A percentile compares a stretch with the other conserved stretches of the same genome.
phyloP scores from a whole-genome alignment of 129 eudicot species.

The Flaveria linearis region DNA sequence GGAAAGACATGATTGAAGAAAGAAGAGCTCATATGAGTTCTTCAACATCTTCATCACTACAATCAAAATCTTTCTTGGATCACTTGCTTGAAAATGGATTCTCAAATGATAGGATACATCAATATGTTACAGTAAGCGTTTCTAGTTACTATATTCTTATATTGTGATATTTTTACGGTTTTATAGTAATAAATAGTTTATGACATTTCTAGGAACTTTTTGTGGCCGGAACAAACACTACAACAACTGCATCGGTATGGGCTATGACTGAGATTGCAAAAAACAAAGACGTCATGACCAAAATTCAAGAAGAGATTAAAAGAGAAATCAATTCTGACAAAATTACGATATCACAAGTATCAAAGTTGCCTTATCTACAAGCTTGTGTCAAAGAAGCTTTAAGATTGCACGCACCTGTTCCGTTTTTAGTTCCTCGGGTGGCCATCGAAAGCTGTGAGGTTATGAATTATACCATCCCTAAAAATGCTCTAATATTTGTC shows the following conservation, averaged over 20 bases:
- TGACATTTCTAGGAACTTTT: not conserved
- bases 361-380: constrained; percentile 18
- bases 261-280: not conserved
- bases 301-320: not conserved
- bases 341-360: not conserved
- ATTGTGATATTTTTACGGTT: not conserved
- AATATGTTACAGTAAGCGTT: not conserved
- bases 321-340: not conserved
- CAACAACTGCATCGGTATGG: not conserved
- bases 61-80: constrained; percentile 13
- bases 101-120: not conserved
- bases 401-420: constrained; percentile 29
- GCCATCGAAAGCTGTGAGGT: constrained; percentile 27
- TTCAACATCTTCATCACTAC: not conserved
- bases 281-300: not conserved
- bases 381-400: constrained; percentile 27
- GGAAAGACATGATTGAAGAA: constrained; percentile 14
- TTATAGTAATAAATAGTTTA: not conserved
- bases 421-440: constrained; percentile 24
- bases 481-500: constrained; percentile 26
- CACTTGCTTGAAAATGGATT: constrained; percentile 14
- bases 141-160: not conserved
- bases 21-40: constrained; percentile 10
- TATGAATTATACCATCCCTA: constrained; percentile 39
- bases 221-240: constrained; percentile 3